Evolutionary conservation across 129 eudicot species (phyloP).

Genomic region (Arctium minus): DNA sequence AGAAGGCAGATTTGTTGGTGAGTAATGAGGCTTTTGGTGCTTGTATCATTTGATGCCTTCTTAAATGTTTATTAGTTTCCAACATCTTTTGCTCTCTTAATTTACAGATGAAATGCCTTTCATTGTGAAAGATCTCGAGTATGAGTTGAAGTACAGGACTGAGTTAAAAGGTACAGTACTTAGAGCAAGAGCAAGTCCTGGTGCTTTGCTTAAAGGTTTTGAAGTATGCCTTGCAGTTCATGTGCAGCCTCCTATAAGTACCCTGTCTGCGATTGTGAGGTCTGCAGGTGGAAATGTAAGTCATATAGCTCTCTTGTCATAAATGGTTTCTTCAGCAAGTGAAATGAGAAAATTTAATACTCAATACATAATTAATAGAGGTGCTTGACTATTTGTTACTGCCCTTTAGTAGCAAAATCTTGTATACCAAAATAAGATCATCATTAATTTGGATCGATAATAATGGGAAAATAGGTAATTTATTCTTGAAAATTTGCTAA

Average conservation of each 20-base stretch:
- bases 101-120: slow-evolving; percentile 75
- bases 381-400: too few species aligned
- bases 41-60: background rate
- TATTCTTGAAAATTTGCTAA: too few species aligned
- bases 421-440: too few species aligned
- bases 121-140: slow-evolving; percentile 65
- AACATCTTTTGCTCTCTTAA: background rate
- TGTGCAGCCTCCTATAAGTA: slow-evolving; percentile 66
- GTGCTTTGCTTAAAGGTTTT: slow-evolving; percentile 62
- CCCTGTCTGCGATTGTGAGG: slow-evolving; percentile 58
- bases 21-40: slow-evolving; percentile 22
- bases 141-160: slow-evolving; percentile 47
- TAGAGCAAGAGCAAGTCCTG: slow-evolving; percentile 52
- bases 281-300: slow-evolving; percentile 95
- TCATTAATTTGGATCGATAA: too few species aligned
- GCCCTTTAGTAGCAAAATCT: too few species aligned
- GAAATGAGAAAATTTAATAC: background rate
- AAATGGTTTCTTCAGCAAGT: background rate
- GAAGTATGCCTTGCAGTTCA: slow-evolving; percentile 64
- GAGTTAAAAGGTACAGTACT: slow-evolving; percentile 59
- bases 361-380: too few species aligned
- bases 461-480: too few species aligned
- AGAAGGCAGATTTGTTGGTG: slow-evolving; percentile 69
- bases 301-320: background rate
- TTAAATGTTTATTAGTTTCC: background rate